These are phyloP conservation scores for Papiliotrema fonsecae DNA, from an alignment of 1,284 basidiomycete genomes.

Conservation along the genomic window DNA sequence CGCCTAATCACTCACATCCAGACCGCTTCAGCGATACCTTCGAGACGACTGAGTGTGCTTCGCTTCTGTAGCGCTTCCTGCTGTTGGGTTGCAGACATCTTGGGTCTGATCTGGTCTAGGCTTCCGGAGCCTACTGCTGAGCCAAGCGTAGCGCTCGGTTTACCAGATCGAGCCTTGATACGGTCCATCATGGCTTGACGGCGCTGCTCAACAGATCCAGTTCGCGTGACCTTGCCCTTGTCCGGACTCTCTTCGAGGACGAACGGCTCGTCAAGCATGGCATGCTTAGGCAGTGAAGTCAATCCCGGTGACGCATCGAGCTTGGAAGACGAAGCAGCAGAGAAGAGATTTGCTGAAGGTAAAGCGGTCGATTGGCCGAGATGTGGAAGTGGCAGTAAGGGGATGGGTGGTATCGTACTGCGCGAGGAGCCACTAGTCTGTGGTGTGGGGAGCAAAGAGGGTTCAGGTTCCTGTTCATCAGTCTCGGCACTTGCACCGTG, in stretches of 20 bases:
- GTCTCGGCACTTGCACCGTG: neutral
- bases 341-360: slow-evolving; percentile 30
- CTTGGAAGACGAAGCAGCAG: slow-evolving; percentile 14
- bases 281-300: slow-evolving; percentile 15
- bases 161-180: slow-evolving; percentile 40
- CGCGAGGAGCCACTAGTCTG: slow-evolving; percentile 22
- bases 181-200: slow-evolving; percentile 42
- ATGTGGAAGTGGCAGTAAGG: slow-evolving; percentile 36
- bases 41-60: slow-evolving; percentile 44
- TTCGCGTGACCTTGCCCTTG: slow-evolving; percentile 23
- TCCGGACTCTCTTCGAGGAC: slow-evolving; percentile 18
- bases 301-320: slow-evolving; percentile 6
- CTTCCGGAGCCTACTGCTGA: slow-evolving; percentile 18
- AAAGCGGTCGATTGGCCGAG: slow-evolving; percentile 25
- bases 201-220: slow-evolving; percentile 37
- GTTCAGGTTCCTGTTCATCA: slow-evolving; percentile 6
- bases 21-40: slow-evolving; percentile 47
- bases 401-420: slow-evolving; percentile 42
- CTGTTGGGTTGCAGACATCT: slow-evolving; percentile 23
- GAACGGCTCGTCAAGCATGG: slow-evolving; percentile 38
- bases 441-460: slow-evolving; percentile 35
- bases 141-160: slow-evolving; percentile 24
- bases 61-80: slow-evolving; percentile 45
- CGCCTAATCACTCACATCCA: slow-evolving; percentile 41
- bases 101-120: slow-evolving; percentile 3